A percentile compares a stretch with the other conserved stretches of the same genome.
Evolutionary conservation across 2,329 filamentous ascomycete genomes (phyloP).

Genomic region (Zalaria obscura): DNA sequence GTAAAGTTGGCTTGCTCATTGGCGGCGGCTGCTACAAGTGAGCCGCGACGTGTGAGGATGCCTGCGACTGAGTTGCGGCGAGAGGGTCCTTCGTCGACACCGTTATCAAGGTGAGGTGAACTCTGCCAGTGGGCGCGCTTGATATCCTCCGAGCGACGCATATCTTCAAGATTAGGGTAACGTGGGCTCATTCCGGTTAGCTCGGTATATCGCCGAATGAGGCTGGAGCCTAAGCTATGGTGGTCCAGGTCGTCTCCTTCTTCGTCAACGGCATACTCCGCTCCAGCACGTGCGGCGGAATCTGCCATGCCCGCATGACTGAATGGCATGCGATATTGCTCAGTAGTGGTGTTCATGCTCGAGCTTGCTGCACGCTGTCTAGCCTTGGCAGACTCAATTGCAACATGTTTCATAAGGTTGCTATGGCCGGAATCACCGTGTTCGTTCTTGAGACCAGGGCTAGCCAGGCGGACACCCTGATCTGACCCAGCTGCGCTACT

Average conservation of each 20-base stretch:
- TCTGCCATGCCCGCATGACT: background rate
- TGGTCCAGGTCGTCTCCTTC: conserved; percentile 1
- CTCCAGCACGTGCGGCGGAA: background rate
- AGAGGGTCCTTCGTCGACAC: conserved; percentile 54
- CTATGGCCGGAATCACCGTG: conserved; percentile 4
- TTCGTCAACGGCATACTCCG: conserved; percentile 3
- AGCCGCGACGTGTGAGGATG: conserved; percentile 21
- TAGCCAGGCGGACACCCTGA: conserved; percentile 29
- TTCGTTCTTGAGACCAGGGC: background rate
- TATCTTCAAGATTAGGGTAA: conserved; percentile 40
- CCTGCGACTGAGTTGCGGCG: conserved; percentile 64
- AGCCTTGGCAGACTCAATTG: conserved; percentile 18
- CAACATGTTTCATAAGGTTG: conserved; percentile 20
- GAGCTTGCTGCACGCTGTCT: background rate
- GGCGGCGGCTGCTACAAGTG: conserved; percentile 11
- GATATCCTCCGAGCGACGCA: conserved; percentile 8
- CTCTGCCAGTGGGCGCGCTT: conserved; percentile 47
- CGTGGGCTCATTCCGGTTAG: conserved; percentile 1
- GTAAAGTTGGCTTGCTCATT: conserved; percentile 1
- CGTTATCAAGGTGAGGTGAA: conserved; percentile 49
- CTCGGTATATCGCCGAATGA: conserved; percentile 5
- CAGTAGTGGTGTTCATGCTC: background rate
- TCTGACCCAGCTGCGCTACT: conserved; percentile 29
- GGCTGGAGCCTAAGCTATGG: background rate
- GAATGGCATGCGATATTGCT: conserved; percentile 1